Conservation (phyloP, 106 monocot genomes). For the Dendrobium huoshanense region DNA sequence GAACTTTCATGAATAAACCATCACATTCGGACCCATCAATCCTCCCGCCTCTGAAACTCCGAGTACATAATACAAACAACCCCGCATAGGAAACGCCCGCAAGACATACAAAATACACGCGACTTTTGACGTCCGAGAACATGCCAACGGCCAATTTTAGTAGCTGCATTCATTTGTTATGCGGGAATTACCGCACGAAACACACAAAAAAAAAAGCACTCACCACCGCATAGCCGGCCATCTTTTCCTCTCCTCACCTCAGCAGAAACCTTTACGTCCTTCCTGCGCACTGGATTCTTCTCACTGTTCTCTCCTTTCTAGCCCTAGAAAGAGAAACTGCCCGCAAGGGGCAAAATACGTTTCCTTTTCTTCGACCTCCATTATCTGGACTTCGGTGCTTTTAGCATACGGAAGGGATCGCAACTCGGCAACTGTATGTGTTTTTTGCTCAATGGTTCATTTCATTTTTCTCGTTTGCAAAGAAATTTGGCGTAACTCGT, state of each 20-base stretch:
- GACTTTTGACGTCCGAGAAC: too few species aligned
- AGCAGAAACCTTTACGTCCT: neutral
- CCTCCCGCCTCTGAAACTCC: too few species aligned
- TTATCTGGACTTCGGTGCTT: neutral
- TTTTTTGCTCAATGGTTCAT: neutral
- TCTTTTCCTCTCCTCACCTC: neutral
- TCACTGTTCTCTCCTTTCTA: neutral
- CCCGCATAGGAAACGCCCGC: too few species aligned
- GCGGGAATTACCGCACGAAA: neutral
- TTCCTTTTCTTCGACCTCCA: neutral
- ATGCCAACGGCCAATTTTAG: too few species aligned
- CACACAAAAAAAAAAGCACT: neutral
- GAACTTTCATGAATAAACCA: too few species aligned
- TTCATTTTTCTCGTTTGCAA: neutral
- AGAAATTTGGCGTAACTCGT: neutral
- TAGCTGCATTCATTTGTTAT: neutral
- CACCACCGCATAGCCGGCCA: neutral
- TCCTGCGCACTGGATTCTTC: neutral
- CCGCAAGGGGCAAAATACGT: neutral
- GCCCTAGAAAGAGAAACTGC: neutral
- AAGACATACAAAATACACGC: too few species aligned
- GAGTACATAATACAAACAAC: too few species aligned
- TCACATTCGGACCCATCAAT: too few species aligned
- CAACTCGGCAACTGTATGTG: neutral
- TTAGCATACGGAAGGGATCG: neutral